Conservation (phyloP, 148 eudicot species). For the Chenopodium formosanum region DNA sequence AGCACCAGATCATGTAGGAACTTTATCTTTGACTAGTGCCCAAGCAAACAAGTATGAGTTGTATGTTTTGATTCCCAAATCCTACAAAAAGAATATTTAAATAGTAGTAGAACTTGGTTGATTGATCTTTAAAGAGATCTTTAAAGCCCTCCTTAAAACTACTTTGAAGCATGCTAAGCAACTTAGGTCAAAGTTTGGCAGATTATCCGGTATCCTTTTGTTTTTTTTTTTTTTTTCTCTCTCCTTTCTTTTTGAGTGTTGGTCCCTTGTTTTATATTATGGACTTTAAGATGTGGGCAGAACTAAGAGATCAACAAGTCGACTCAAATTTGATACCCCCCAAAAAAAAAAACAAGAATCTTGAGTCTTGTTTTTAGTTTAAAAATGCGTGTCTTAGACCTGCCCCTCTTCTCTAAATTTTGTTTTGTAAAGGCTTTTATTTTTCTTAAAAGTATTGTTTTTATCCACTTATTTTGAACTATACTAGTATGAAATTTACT, state of each 20-base stretch:
- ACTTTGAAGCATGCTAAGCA: background rate
- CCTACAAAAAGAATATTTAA: background rate
- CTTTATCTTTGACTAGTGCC: background rate
- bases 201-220: background rate
- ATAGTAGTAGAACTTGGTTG: background rate
- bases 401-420: too few relatives aligned
- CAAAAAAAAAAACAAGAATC: too few relatives aligned
- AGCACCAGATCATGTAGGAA: background rate
- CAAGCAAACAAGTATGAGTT: background rate
- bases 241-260: background rate
- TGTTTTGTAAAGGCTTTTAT: too few relatives aligned
- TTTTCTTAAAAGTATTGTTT: too few relatives aligned
- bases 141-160: background rate
- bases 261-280: background rate
- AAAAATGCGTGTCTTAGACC: too few relatives aligned
- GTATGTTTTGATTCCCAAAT: background rate
- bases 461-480: too few relatives aligned
- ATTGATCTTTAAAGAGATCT: background rate
- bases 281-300: background rate
- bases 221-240: too few relatives aligned
- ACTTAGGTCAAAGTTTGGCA: background rate
- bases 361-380: too few relatives aligned
- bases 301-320: background rate
- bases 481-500: too few relatives aligned
- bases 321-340: too few relatives aligned